Evolutionary conservation across 1,139 yeast species (phyloP), one percentile per base, ranked within the genome.

Genomic region (Kurtzmaniella natalensis): DNA sequence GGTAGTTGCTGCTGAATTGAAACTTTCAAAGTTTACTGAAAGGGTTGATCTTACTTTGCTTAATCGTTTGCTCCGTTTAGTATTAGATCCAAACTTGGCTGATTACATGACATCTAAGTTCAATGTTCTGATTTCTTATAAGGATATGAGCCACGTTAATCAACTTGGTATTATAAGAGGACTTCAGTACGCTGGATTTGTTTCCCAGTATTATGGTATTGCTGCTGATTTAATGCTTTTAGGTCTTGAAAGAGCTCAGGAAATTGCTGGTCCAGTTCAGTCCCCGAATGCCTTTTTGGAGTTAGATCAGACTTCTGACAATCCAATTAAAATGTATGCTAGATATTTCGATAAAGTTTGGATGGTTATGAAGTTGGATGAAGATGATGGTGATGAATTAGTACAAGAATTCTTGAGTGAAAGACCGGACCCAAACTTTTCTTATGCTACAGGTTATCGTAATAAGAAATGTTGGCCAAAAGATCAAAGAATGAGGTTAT

Each of bases 391-490:
- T 0, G 76, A 75, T 31, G 95, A 79, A 11, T 63, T 94, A 31
- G 75, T 85, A 20, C 83, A 82, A 42, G 87, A 86, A 20, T 89
- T 71, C 49, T 58, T 88, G 25, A 68, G 82, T 0, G 95, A 87
- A 45, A 84, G 87, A 48, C 96, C 96, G 0, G 96, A 88, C 60
- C 95, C 96, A 0, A 85, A 85, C 48, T 83, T 83, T 55, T 94
- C 85, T 49, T 82, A 81, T 45, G 79, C 81, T n/a, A 78, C 83
- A 17, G 95, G 94, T 0, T 92, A 89, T 55, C 86, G 85, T 46
- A 87, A 87, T 46, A 86, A 84, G 46, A 78, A 79, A 35, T 88
- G 97, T 53, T 94, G 99, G 99, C 96, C 98, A 3, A 67, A 86
- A 33, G 98, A 92, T 53, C 65, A 81, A 13, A 72, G 97, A 41